These are phyloP conservation scores for Mucor mucedo DNA, from an alignment of 371 early-diverging fungal species.

Conservation along the genomic window DNA sequence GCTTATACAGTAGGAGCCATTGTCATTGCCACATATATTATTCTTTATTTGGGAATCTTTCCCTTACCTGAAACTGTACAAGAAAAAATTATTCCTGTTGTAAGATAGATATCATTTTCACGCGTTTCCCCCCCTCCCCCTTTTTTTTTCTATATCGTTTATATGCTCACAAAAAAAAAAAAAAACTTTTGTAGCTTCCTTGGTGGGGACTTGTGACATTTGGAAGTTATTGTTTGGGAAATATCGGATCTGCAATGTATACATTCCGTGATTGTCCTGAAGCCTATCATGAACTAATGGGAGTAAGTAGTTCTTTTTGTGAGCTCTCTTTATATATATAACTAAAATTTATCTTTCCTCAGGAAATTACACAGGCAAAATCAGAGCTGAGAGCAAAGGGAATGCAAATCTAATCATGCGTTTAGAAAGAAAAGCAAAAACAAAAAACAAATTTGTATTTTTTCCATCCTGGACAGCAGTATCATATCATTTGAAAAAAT, in stretches of 20 bases:
- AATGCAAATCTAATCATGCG: conserved; percentile 30
- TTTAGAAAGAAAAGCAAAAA: no score
- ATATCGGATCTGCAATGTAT: conserved; percentile 83
- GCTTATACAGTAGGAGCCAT: conserved; percentile 54
- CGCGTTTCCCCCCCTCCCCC: neutral
- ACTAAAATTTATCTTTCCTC: conserved; percentile 8
- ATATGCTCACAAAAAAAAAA: no score
- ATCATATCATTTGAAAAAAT: no score
- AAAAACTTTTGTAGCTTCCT: conserved; percentile 64
- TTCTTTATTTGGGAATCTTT: conserved; percentile 57
- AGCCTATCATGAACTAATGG: conserved; percentile 80
- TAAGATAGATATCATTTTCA: conserved; percentile 24
- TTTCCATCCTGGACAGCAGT: no score
- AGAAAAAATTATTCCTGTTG: conserved; percentile 65
- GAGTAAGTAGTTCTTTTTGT: conserved; percentile 48
- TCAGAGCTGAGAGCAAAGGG: conserved; percentile 66
- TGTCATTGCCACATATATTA: conserved; percentile 47
- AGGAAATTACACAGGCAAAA: conserved; percentile 73
- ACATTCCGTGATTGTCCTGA: conserved; percentile 92
- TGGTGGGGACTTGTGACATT: conserved; percentile 83
- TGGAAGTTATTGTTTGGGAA: conserved; percentile 84
- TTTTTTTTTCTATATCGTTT: neutral
- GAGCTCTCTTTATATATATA: neutral
- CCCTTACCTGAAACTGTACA: conserved; percentile 63
- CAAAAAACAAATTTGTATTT: no score